Conservation (phyloP, 441 rosid species). For the Corymbia calophylla region DNA sequence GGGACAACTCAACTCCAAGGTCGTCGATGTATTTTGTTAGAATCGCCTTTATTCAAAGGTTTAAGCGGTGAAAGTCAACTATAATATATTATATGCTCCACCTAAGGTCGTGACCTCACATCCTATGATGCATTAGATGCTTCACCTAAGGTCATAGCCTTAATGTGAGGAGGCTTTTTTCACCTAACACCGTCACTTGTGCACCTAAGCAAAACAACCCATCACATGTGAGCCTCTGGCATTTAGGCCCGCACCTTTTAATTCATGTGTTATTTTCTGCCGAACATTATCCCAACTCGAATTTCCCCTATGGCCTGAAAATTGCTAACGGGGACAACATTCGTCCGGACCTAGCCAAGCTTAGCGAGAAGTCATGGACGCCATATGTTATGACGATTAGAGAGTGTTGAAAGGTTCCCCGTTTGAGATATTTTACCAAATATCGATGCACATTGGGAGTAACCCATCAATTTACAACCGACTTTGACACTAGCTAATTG, state of each 20-base stretch:
- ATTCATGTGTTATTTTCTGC: neutral
- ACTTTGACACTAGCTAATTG: neutral
- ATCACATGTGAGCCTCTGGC: neutral
- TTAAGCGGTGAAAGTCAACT: neutral
- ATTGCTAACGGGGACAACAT: neutral
- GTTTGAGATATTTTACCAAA: neutral
- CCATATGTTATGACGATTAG: neutral
- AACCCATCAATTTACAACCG: neutral
- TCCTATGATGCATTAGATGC: neutral
- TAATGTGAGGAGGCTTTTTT: neutral
- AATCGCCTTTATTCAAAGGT: neutral
- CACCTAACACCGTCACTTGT: neutral
- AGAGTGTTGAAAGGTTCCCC: neutral
- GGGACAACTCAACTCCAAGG: neutral
- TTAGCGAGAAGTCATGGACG: neutral
- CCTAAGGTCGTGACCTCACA: neutral
- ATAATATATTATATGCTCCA: neutral
- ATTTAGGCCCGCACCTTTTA: neutral
- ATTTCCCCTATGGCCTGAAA: neutral
- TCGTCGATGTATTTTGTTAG: neutral
- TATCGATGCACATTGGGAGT: rapidly evolving
- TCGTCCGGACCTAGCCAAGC: neutral
- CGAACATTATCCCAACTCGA: neutral
- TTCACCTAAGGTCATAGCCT: neutral
- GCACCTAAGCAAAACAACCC: neutral